These are phyloP conservation scores for Aegilops longissima DNA, from an alignment of 176 grass and related monocot species.

Conservation along the genomic window DNA sequence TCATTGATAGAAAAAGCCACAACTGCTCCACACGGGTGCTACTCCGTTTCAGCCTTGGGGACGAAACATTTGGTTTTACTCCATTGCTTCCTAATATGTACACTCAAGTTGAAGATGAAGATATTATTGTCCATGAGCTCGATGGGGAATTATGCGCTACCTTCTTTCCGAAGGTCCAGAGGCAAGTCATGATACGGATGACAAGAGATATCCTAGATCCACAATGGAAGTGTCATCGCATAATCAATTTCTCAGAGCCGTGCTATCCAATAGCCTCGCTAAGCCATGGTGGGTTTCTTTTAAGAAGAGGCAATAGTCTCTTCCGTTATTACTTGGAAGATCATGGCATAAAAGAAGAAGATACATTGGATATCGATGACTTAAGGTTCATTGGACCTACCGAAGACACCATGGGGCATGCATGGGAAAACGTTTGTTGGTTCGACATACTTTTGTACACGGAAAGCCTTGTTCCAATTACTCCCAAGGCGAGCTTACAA, in stretches of 20 bases:
- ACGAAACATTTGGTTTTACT: slow-evolving; percentile 24
- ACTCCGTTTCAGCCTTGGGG: slow-evolving; percentile 13
- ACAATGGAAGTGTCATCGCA: neutral
- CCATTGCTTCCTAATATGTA: neutral
- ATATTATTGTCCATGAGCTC: neutral
- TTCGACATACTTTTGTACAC: neutral
- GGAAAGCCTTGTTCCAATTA: neutral
- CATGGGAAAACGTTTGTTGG: neutral
- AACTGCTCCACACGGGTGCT: neutral
- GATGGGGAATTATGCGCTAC: neutral
- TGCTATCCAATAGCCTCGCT: neutral
- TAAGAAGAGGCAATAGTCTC: neutral
- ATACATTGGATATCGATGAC: neutral
- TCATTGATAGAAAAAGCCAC: neutral
- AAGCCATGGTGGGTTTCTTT: neutral
- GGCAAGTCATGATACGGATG: neutral
- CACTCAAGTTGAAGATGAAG: neutral
- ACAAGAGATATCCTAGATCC: neutral
- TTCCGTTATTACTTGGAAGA: neutral
- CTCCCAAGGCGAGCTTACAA: neutral
- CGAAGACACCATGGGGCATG: neutral
- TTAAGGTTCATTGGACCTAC: neutral
- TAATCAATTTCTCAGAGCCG: neutral
- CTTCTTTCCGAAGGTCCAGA: neutral
- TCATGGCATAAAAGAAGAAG: neutral